These are phyloP conservation scores for Erythrobasidium hasegawianum DNA, from an alignment of 1,284 basidiomycete genomes.

Conservation along the genomic window DNA sequence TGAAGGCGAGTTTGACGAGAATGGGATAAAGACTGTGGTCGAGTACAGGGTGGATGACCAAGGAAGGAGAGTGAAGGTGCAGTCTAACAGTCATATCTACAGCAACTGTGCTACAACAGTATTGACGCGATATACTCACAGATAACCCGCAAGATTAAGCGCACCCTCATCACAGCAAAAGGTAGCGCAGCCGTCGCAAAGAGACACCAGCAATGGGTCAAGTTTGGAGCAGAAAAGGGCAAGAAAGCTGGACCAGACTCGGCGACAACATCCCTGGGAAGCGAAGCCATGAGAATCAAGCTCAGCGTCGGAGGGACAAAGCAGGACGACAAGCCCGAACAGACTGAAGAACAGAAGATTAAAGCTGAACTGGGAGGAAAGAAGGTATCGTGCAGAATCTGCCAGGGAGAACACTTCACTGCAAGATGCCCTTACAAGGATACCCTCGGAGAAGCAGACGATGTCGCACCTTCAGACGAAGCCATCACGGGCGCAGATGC, in stretches of 20 bases:
- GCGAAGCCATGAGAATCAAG: slow-evolving; percentile 79
- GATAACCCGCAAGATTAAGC: slow-evolving; percentile 82
- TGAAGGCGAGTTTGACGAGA: slow-evolving; percentile 73
- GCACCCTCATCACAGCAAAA: slow-evolving; percentile 82
- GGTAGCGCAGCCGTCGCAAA: slow-evolving; percentile 92
- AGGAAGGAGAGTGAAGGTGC: slow-evolving; percentile 92
- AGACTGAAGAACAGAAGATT: slow-evolving; percentile 65
- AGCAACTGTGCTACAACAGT: not conserved
- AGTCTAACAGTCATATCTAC: slow-evolving; percentile 42
- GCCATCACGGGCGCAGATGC: slow-evolving; percentile 48
- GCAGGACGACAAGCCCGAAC: slow-evolving; percentile 45
- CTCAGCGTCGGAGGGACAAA: slow-evolving; percentile 73
- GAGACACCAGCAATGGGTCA: slow-evolving; percentile 75
- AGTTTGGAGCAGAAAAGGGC: slow-evolving; percentile 85
- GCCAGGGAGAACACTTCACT: slow-evolving; percentile 96
- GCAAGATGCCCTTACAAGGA: slow-evolving; percentile 99
- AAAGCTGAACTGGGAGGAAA: slow-evolving; percentile 63
- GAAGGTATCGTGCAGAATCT: slow-evolving; percentile 87
- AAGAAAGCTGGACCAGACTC: slow-evolving; percentile 84
- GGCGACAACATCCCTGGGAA: slow-evolving; percentile 88
- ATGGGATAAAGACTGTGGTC: slow-evolving; percentile 79
- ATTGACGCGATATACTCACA: no score
- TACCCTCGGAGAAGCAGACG: slow-evolving; percentile 56
- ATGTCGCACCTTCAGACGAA: slow-evolving; percentile 52
- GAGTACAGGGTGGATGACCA: slow-evolving; percentile 85